Conservation (phyloP, 164 flowering plant genomes). For the Chimonanthus salicifolius region DNA sequence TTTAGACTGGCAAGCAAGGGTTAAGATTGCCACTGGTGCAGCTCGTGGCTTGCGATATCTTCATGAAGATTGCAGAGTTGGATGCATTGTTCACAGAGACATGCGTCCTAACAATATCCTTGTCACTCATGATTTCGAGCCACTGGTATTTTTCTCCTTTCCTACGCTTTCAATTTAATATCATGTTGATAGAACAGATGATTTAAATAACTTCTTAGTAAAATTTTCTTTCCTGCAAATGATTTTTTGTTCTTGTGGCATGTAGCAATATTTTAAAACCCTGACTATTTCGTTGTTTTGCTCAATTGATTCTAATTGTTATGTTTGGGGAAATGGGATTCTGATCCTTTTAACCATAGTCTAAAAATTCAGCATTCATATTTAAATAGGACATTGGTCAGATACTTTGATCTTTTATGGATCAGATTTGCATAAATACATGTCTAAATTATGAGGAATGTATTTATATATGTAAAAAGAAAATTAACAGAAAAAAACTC, state of each 20-base stretch:
- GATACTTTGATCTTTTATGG: too few species aligned
- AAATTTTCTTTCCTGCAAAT: too few species aligned
- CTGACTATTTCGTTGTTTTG: background rate
- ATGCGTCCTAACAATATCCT: slow-evolving; percentile 78
- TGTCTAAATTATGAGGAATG: too few species aligned
- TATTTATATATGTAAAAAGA: too few species aligned
- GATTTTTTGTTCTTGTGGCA: too few species aligned
- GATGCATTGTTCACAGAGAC: slow-evolving; percentile 81
- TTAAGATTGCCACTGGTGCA: slow-evolving; percentile 74
- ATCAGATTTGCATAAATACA: too few species aligned
- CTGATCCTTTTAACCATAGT: too few species aligned
- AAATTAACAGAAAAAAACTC: too few species aligned
- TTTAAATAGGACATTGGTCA: too few species aligned
- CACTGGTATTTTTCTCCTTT: slow-evolving; percentile 41
- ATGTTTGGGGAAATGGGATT: too few species aligned
- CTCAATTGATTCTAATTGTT: background rate
- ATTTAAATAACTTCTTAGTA: too few species aligned
- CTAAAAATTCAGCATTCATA: too few species aligned
- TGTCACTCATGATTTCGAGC: slow-evolving; percentile 86
- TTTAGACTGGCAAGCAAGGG: slow-evolving; percentile 58
- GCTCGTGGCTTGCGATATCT: slow-evolving; percentile 89
- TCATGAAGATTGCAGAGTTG: slow-evolving; percentile 94
- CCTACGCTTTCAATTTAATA: background rate
- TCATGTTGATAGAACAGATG: background rate
- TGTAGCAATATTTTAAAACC: background rate